Evolutionary conservation across 441 rosid genomes (phyloP).

Genomic region (Macaranga tanarius): DNA sequence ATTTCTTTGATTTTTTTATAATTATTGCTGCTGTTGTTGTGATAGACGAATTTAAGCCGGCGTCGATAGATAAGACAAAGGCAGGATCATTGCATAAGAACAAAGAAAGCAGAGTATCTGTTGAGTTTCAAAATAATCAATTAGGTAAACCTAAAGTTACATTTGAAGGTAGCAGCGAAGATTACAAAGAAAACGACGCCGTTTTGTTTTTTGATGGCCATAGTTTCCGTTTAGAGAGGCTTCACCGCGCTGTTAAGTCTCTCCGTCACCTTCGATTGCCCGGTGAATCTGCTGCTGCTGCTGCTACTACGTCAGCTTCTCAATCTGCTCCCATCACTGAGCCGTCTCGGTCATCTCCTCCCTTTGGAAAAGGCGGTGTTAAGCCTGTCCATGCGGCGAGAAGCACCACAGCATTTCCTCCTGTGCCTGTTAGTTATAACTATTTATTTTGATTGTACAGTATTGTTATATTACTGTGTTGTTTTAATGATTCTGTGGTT

Average conservation of each 20-base stretch:
- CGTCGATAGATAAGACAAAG: conserved; percentile 81
- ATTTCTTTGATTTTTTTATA: background rate
- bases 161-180: conserved; percentile 82
- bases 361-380: conserved; percentile 40
- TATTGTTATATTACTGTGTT: background rate
- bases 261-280: conserved; percentile 61
- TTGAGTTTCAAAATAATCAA: conserved; percentile 84
- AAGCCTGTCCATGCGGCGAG: conserved; percentile 38
- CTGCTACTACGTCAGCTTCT: conserved; percentile 20
- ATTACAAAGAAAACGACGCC: conserved; percentile 79
- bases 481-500: conserved; percentile 5
- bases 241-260: conserved; percentile 77
- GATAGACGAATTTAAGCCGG: conserved; percentile 82
- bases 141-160: conserved; percentile 67
- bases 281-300: conserved; percentile 57
- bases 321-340: conserved; percentile 31
- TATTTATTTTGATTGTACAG: background rate
- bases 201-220: conserved; percentile 76
- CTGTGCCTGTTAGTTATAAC: conserved; percentile 48
- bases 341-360: conserved; percentile 58
- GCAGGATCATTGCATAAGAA: conserved; percentile 63
- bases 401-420: conserved; percentile 38
- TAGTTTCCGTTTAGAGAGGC: conserved; percentile 64
- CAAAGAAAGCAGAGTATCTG: conserved; percentile 71
- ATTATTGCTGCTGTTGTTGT: too few species aligned